Base-by-base conservation (phyloP, 202 grass and related monocot species). In the Digitaria exilis region DNA sequence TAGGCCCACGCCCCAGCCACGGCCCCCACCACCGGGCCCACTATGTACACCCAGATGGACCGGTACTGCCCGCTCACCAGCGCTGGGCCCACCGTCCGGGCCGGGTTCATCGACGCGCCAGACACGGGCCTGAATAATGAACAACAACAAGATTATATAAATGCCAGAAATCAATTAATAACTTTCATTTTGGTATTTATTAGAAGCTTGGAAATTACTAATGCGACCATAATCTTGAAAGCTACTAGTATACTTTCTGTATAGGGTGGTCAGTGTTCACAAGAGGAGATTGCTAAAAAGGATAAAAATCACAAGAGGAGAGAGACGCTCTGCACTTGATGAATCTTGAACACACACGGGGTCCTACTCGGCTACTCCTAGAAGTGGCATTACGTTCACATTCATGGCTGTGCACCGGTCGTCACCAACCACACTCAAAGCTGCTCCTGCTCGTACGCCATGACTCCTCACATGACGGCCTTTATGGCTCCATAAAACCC, bases 71-170 rank as follows among this genome's bases (percentile, higher is more conserved):
- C 59, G 5, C 78, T 75, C 6, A 99, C 28, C 25, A 99, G 55
- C 15, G 96, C 93, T 5, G 93, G 89, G 12, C 96, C 96, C 0
- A 99, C 13, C 43, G 45, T 96, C 42, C 96, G 79, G 1, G 84
- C 96, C 25, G 93, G 96, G 78, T 99, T 99, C 96, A 99, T 99
- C 15, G 93, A 99, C 18, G 91, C 93, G 4, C 96, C 93, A 0
- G 96, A 94, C 73, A 99, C 58, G 0, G 93, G 96, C 65, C 93
- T 99, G 85, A 17, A n/a, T n/a, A n/a, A n/a, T n/a, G n/a, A n/a
- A n/a, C n/a, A 4, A 14, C 24, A 58, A 25, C 7, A 25, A 4
- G 37, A n/a, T n/a, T n/a, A n/a, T n/a, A n/a, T n/a, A n/a, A n/a
- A n/a, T n/a, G n/a, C n/a, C n/a, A n/a, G n/a, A n/a, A n/a, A n/a